Evolutionary conservation across 2,329 filamentous ascomycete genomes (phyloP).

Genomic region (Colletotrichum sublineola): DNA sequence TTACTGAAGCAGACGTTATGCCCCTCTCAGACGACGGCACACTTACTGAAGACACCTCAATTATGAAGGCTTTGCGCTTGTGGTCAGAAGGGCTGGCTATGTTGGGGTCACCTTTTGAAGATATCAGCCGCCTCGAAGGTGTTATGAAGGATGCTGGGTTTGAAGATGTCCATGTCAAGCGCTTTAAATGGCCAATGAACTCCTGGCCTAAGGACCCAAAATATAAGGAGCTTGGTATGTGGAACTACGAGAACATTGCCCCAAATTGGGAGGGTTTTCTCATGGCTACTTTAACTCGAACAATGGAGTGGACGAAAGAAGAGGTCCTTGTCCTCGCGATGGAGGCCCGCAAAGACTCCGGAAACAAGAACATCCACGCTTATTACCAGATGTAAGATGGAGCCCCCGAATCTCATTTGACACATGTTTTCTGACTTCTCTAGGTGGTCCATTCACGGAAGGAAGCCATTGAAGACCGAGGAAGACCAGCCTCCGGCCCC

Average conservation of each 20-base stretch:
- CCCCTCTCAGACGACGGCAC: conserved; percentile 45
- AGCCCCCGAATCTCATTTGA: not conserved
- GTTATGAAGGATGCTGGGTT: conserved; percentile 46
- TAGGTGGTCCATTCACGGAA: conserved; percentile 44
- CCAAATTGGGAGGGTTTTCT: conserved; percentile 49
- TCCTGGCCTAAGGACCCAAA: conserved; percentile 49
- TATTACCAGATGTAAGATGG: conserved; percentile 54
- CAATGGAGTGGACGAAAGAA: conserved; percentile 50
- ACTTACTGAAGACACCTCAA: not conserved
- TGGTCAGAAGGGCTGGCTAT: not conserved
- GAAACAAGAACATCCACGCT: conserved; percentile 51
- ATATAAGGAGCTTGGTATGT: conserved; percentile 48
- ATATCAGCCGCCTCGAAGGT: not conserved
- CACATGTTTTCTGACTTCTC: not conserved
- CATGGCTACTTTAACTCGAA: conserved; percentile 55
- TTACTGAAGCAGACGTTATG: conserved; percentile 56
- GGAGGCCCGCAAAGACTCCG: conserved; percentile 51
- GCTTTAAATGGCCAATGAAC: conserved; percentile 50
- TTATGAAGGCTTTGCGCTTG: not conserved
- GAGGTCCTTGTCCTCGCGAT: conserved; percentile 51
- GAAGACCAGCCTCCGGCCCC: not conserved
- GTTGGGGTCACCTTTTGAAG: not conserved
- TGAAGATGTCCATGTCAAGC: conserved; percentile 47
- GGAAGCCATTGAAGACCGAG: conserved; percentile 27
- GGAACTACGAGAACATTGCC: conserved; percentile 41